phyloP scores from a whole-genome alignment of 208 protist genomes.

The Phytomonas sp. region DNA sequence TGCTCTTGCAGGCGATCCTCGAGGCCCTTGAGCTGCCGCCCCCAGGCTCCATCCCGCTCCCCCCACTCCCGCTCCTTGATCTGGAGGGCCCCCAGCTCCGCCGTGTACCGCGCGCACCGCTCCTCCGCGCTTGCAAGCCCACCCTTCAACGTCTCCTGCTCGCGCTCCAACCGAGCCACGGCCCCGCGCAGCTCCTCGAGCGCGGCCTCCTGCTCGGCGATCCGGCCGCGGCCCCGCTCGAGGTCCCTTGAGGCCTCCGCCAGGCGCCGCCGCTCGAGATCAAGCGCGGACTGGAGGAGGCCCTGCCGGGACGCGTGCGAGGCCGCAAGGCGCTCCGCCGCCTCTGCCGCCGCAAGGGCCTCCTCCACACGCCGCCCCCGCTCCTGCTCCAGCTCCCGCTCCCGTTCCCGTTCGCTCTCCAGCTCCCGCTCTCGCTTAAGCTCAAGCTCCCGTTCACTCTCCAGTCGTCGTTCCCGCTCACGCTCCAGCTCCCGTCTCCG shows the following conservation, averaged over 20 bases:
- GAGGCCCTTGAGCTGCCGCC: constrained; percentile 22
- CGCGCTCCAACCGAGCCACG: constrained; percentile 9
- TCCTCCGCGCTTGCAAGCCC: constrained; percentile 15
- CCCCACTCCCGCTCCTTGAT: constrained; percentile 16
- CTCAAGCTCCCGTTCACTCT: constrained; percentile 25
- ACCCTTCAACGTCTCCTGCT: constrained; percentile 13
- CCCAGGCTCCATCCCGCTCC: constrained; percentile 19
- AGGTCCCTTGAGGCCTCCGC: neutral
- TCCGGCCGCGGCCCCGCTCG: neutral
- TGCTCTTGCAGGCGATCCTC: constrained; percentile 31
- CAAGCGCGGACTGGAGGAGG: neutral
- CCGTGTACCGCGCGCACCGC: constrained; percentile 10
- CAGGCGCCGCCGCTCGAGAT: neutral
- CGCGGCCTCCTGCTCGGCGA: constrained; percentile 5
- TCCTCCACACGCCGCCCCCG: constrained; percentile 16
- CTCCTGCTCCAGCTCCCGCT: constrained; percentile 16
- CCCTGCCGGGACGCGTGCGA: neutral
- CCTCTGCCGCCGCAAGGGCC: constrained; percentile 3
- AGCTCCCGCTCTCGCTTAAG: constrained; percentile 15
- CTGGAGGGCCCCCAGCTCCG: constrained; percentile 16
- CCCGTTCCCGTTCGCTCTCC: constrained; percentile 6
- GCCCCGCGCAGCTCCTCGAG: neutral
- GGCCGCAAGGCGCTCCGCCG: constrained; percentile 8
- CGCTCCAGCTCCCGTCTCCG: neutral
- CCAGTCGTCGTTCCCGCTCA: neutral